Conservation (phyloP, 257 asterid genomes). For the Nicotiana attenuata region DNA sequence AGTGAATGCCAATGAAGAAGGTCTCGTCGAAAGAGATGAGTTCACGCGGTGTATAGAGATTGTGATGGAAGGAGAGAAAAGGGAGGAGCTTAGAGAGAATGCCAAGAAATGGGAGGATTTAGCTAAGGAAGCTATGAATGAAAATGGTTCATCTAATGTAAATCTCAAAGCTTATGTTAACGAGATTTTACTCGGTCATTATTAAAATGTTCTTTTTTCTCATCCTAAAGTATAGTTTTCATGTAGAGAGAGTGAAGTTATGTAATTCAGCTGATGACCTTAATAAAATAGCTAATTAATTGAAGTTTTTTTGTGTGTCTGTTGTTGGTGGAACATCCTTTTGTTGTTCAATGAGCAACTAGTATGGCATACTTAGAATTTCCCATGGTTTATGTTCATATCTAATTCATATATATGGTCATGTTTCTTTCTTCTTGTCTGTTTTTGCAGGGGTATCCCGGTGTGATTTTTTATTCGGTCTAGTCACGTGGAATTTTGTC, state of each 20-base stretch:
- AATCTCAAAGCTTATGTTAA: conserved; percentile 32
- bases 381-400: background rate
- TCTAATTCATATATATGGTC: background rate
- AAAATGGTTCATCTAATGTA: conserved; percentile 31
- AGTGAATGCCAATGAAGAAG: conserved; percentile 13
- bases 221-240: no score
- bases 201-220: no score
- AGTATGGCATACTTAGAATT: background rate
- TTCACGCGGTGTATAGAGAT: conserved; percentile 28
- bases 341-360: background rate
- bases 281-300: no score
- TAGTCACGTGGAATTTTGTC: no score
- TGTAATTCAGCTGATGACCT: no score
- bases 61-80: conserved; percentile 27
- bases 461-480: background rate
- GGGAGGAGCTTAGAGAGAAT: conserved; percentile 25
- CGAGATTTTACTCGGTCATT: conserved; percentile 3
- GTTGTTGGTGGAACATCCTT: background rate
- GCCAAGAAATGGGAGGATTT: conserved; percentile 38
- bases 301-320: background rate
- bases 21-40: conserved; percentile 28
- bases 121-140: conserved; percentile 32
- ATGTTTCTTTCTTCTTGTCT: background rate
- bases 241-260: no score
- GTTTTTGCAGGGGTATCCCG: background rate